A percentile compares a stretch with the other conserved stretches of the same genome.
phyloP scores from a whole-genome alignment of 139 green algal species.

The Chlamydomonas sphaeroides region DNA sequence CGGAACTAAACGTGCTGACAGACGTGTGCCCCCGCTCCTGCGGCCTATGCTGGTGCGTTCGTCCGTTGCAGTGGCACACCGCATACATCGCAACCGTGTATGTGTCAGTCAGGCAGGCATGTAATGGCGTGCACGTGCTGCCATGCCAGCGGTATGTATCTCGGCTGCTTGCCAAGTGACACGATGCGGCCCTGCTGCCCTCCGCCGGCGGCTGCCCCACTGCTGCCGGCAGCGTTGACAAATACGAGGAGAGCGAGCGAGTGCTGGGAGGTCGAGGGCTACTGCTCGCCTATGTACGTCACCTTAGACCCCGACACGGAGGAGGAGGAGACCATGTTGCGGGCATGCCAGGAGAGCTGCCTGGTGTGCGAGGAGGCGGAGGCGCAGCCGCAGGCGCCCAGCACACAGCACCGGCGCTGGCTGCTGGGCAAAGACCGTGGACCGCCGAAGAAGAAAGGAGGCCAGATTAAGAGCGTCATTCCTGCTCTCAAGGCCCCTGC shows the following conservation, averaged over 20 bases:
- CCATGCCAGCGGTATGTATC: not conserved
- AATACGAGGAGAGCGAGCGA: not conserved
- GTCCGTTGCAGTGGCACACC: not conserved
- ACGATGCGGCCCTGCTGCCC: not conserved
- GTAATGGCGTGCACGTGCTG: too few relatives aligned
- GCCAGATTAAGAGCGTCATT: too few relatives aligned
- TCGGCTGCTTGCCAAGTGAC: not conserved
- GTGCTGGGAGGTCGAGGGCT: not conserved
- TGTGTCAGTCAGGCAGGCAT: too few relatives aligned
- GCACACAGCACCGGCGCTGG: not conserved
- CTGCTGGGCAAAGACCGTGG: not conserved
- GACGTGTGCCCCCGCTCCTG: not conserved
- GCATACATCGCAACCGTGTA: too few relatives aligned
- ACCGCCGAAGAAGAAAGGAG: not conserved
- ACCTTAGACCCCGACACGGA: not conserved
- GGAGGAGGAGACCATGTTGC: not conserved
- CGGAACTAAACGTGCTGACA: not conserved
- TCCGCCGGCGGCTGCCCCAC: not conserved
- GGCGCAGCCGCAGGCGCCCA: too few relatives aligned
- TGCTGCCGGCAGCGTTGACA: not conserved
- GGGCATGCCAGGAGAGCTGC: not conserved
- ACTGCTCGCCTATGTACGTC: not conserved
- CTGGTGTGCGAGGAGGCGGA: too few relatives aligned
- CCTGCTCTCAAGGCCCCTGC: too few relatives aligned
- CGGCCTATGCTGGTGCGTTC: not conserved